Percentiles rank a stretch among this genome's conserved stretches.
phyloP scores from a whole-genome alignment of 306 rosid genomes.

The Quillaja saponaria region DNA sequence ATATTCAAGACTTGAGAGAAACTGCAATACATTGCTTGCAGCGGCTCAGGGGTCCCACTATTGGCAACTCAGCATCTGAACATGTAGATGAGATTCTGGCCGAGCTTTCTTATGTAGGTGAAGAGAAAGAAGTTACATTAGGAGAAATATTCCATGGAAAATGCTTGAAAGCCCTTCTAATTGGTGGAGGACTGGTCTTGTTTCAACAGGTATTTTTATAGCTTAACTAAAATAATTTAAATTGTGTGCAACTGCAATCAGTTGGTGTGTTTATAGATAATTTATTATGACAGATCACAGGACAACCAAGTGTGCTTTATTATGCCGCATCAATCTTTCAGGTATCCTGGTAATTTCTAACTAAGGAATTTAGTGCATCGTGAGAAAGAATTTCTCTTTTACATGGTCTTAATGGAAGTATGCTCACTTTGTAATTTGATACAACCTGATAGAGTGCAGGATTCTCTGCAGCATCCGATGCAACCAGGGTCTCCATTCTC shows the following conservation, averaged over 20 bases:
- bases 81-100: conserved; percentile 78
- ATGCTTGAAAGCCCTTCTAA: conserved; percentile 71
- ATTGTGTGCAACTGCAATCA: conserved; percentile 13
- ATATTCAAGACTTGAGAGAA: conserved; percentile 49
- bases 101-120: conserved; percentile 74
- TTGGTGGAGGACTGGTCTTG: conserved; percentile 82
- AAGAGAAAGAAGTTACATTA: conserved; percentile 59
- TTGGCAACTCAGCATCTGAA: conserved; percentile 58
- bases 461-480: conserved; percentile 88
- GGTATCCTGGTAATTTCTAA: conserved; percentile 52
- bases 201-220: conserved; percentile 83
- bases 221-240: conserved; percentile 30
- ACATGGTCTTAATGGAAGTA: conserved; percentile 20
- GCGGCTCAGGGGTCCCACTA: conserved; percentile 60
- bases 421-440: conserved; percentile 29
- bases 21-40: conserved; percentile 53
- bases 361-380: conserved; percentile 22
- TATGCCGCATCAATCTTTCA: conserved; percentile 90
- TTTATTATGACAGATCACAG: conserved; percentile 75
- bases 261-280: conserved; percentile 35
- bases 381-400: conserved; percentile 13
- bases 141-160: conserved; percentile 79
- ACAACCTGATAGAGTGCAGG: conserved; percentile 75
- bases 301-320: conserved; percentile 97
- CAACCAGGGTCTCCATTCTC: conserved; percentile 89